Evolutionary conservation across 1,284 basidiomycete genomes (phyloP), one percentile per base, ranked within the genome.

Genomic region (Amylostereum areolatum): DNA sequence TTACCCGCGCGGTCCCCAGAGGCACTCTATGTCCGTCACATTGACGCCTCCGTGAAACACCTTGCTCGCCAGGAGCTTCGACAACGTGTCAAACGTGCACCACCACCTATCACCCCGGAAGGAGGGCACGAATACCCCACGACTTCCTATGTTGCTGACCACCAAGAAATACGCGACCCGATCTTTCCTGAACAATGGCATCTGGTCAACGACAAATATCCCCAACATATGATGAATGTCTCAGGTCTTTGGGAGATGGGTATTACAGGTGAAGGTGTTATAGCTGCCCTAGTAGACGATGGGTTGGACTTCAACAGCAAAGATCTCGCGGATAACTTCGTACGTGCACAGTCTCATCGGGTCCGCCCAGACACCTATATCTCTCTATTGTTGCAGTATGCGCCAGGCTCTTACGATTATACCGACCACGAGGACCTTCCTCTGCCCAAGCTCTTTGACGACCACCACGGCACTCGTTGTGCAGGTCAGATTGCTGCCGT

Each of bases 391-490:
- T 45, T 34, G 1, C 59, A 97, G 92, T 92, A 88, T 62, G 83
- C 88, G 7, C 85, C 82, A 39, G 87, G 95, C 50, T 98, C 95
- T 0, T 93, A 94, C 66, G 96, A 99, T 68, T 99, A 94, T 67
- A 99, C 99, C 66, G 92, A 97, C 62, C 93, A 99, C 64, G 83
- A 82, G 33, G 74, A 83, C 7, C 73, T 97, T 8, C 97, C 97
- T 3, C 87, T 86, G 39, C 97, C 97, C 0, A 80, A 87, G 46
- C 81, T 97, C 43, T 78, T 77, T 27, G 95, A 99, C 58, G 97
- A 99, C 62, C 91, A 92, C 64, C 97, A 99, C 64, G 97, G 97
- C 12, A 99, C 97, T 0, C 87, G 97, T 2, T 99, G 97, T 65
- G 96, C 96, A 1, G 97, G 97, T 31, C 97, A 99, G 68, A 86